phyloP scores from a whole-genome alignment of 139 green algal genomes.

The Coccomyxa sp. region DNA sequence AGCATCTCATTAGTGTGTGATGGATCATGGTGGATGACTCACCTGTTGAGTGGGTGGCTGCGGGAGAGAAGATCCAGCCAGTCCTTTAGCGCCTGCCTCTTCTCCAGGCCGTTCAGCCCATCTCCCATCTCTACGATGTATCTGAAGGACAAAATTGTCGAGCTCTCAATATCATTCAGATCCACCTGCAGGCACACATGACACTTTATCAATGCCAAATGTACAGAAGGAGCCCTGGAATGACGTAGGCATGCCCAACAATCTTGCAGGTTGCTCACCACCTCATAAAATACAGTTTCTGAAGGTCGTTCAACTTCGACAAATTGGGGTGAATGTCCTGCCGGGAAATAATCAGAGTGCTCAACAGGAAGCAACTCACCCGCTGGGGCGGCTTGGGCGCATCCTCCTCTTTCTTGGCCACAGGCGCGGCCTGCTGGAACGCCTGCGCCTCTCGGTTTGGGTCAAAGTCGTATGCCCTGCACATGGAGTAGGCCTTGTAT shows the following conservation, averaged over 20 bases:
- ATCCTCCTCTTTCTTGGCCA: background rate
- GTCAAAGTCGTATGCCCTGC: slow-evolving; percentile 7
- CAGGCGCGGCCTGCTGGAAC: background rate
- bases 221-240: too few species aligned
- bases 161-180: slow-evolving; percentile 44
- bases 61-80: slow-evolving; percentile 39
- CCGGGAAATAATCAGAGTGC: too few species aligned
- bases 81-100: slow-evolving; percentile 37
- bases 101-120: slow-evolving; percentile 31
- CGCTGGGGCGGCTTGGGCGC: background rate
- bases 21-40: slow-evolving; percentile 2
- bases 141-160: slow-evolving; percentile 41
- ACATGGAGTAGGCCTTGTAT: background rate
- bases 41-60: slow-evolving; percentile 37
- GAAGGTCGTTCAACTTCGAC: too few species aligned
- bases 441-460: background rate
- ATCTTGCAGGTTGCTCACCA: too few species aligned
- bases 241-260: too few species aligned
- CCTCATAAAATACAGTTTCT: too few species aligned
- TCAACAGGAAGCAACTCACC: too few species aligned
- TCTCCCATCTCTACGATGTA: slow-evolving; percentile 26
- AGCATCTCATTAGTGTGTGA: too few species aligned
- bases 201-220: too few species aligned
- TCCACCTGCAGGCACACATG: slow-evolving; percentile 10
- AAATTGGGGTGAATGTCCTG: too few species aligned